Evolutionary conservation across 2,329 filamentous ascomycete species (phyloP).

Genomic region (Byssochlamys sp.): DNA sequence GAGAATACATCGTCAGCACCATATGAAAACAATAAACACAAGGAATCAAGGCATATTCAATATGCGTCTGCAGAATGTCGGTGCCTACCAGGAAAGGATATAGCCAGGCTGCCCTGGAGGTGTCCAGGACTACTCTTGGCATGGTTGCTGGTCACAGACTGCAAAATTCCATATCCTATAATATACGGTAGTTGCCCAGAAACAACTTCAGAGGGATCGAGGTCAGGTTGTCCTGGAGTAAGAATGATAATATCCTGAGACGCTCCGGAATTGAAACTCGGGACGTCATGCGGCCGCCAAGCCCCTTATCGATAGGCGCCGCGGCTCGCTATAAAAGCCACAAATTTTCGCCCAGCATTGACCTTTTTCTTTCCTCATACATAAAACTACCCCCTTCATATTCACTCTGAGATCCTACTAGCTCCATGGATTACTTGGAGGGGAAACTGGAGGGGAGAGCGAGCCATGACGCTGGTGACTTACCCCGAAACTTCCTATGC

Average conservation of each 20-base stretch:
- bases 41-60: not conserved
- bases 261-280: not conserved
- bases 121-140: conserved; percentile 14
- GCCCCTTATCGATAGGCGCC: conserved; percentile 28
- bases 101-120: conserved; percentile 34
- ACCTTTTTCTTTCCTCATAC: conserved; percentile 23
- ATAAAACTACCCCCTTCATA: conserved; percentile 38
- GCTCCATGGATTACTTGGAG: conserved; percentile 32
- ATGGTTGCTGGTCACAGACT: conserved; percentile 1
- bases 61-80: conserved; percentile 1
- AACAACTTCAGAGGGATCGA: not conserved
- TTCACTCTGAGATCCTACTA: conserved; percentile 37
- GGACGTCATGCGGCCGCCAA: conserved; percentile 4
- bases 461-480: conserved; percentile 27
- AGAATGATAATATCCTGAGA: not conserved
- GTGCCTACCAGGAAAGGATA: conserved; percentile 38
- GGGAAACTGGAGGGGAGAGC: conserved; percentile 40
- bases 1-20: not conserved
- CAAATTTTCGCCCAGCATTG: conserved; percentile 13
- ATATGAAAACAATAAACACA: not conserved
- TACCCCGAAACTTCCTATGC: conserved; percentile 36
- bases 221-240: not conserved
- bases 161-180: not conserved
- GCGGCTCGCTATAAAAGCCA: conserved; percentile 13
- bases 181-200: not conserved